These are phyloP conservation scores for Podaxis sp. DNA, from an alignment of 768 basidiomycete species.

Conservation along the genomic window DNA sequence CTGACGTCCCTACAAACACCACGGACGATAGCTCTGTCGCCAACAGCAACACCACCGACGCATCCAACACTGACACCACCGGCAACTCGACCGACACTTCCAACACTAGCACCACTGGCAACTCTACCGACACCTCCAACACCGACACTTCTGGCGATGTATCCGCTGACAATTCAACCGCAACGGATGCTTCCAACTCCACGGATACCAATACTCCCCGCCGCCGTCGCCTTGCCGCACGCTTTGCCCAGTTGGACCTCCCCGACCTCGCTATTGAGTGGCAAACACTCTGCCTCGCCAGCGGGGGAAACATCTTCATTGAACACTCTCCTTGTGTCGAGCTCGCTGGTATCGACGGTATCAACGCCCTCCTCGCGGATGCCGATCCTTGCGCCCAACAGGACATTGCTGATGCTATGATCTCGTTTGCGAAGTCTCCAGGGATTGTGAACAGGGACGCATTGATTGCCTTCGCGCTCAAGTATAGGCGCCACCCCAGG, in stretches of 20 bases:
- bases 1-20: constrained; percentile 15
- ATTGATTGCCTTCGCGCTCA: constrained; percentile 40
- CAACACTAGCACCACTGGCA: constrained; percentile 16
- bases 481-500: constrained; percentile 41
- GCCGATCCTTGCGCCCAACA: constrained; percentile 50
- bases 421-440: constrained; percentile 45
- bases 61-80: constrained; percentile 15
- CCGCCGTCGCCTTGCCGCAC: constrained; percentile 5
- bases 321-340: constrained; percentile 36
- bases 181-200: constrained; percentile 15
- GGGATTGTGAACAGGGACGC: constrained; percentile 37
- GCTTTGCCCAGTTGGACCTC: constrained; percentile 27
- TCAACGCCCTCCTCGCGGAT: constrained; percentile 42
- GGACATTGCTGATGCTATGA: constrained; percentile 47
- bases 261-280: constrained; percentile 30
- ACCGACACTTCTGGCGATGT: constrained; percentile 15
- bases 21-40: constrained; percentile 9
- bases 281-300: constrained; percentile 43
- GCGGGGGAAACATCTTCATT: constrained; percentile 40
- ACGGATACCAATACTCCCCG: constrained; percentile 18
- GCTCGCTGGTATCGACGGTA: constrained; percentile 37
- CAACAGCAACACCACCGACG: neutral
- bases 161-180: constrained; percentile 4
- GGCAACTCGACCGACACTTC: constrained; percentile 11
- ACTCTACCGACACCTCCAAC: constrained; percentile 13